Evolutionary conservation across 192 early-diverging fungal genomes (phyloP).

Genomic region (Tieghemiomyces parasiticus): DNA sequence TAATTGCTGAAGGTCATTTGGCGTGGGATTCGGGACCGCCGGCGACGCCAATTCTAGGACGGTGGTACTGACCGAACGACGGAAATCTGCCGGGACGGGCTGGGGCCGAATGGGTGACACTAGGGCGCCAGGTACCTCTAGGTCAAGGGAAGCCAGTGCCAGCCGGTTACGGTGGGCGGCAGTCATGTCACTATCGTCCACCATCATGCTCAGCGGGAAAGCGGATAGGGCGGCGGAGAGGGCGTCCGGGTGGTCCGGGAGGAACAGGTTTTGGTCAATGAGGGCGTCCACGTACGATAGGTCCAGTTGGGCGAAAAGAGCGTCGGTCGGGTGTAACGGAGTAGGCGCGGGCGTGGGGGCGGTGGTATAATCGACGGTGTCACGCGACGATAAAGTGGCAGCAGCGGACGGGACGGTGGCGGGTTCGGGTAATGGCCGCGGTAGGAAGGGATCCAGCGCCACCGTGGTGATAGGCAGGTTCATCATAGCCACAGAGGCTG

Average conservation of each 20-base stretch:
- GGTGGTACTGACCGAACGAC: background rate
- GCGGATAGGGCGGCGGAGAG: no score
- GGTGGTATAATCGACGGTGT: background rate
- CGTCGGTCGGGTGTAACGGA: background rate
- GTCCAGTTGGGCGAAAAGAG: background rate
- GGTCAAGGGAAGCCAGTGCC: background rate
- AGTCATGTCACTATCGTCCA: background rate
- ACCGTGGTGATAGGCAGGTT: no score
- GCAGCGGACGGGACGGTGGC: constrained; percentile 1
- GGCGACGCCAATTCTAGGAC: background rate
- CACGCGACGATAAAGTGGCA: no score
- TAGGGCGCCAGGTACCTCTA: background rate
- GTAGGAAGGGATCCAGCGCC: no score
- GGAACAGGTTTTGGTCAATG: background rate
- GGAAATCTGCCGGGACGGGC: background rate
- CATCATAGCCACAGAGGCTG: no score
- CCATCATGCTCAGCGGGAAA: no score
- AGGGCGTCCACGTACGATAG: constrained; percentile 7
- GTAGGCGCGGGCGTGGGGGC: constrained; percentile 10
- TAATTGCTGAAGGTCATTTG: no score
- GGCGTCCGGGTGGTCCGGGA: background rate
- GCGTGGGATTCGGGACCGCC: background rate
- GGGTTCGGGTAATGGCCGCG: background rate
- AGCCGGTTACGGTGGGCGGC: background rate
- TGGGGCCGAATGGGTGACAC: background rate